Evolutionary conservation across 2,329 filamentous ascomycete species (phyloP).

Genomic region (Cercospora sojina): DNA sequence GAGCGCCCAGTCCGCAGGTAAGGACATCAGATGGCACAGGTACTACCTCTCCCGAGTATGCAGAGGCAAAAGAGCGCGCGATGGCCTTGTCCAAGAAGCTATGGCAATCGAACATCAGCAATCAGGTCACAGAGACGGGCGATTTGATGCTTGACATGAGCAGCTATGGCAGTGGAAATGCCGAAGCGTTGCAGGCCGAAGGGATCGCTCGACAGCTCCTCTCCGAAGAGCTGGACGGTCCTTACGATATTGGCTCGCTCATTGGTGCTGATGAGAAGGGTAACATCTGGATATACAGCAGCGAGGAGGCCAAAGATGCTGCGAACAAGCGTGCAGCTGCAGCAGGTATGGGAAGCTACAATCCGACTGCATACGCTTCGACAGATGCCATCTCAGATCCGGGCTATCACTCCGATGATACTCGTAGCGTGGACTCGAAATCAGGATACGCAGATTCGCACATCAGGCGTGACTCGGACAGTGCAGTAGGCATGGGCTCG

Average conservation of each 20-base stretch:
- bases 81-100: constrained; percentile 82
- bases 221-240: constrained; percentile 86
- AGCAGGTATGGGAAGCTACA: constrained; percentile 50
- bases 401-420: constrained; percentile 89
- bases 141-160: constrained; percentile 99
- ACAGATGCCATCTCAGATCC: constrained; percentile 88
- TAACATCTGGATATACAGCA: constrained; percentile 99
- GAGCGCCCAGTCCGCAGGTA: constrained; percentile 27
- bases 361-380: constrained; percentile 54
- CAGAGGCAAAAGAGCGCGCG: constrained; percentile 79
- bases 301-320: constrained; percentile 89
- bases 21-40: constrained; percentile 16
- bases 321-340: constrained; percentile 63
- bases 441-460: constrained; percentile 48
- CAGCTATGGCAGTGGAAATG: constrained; percentile 90
- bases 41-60: constrained; percentile 71
- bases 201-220: constrained; percentile 91
- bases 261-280: constrained; percentile 94
- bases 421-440: constrained; percentile 54
- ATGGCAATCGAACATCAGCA: constrained; percentile 86
- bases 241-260: constrained; percentile 92
- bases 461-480: constrained; percentile 66
- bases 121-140: constrained; percentile 84
- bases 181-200: constrained; percentile 87
- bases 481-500: constrained; percentile 65